Evolutionary conservation across 805 yeast genomes (phyloP).

Genomic region (Pichia cephalocereana): DNA sequence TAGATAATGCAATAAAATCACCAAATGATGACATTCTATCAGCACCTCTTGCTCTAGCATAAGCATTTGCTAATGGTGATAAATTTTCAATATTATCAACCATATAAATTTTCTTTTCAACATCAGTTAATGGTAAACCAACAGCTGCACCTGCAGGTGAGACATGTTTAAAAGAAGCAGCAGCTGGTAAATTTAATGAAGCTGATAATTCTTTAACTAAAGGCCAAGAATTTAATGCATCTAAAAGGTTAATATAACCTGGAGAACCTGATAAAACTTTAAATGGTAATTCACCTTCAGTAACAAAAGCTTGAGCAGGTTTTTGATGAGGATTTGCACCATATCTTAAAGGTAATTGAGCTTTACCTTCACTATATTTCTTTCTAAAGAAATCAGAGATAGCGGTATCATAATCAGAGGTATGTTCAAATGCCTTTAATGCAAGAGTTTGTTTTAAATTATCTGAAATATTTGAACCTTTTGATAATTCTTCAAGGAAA

Average conservation of each 20-base stretch:
- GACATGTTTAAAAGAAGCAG: conserved; percentile 97
- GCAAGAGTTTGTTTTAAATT: conserved; percentile 78
- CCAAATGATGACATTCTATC: conserved; percentile 99
- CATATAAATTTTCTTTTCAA: conserved; percentile 91
- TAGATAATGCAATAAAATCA: conserved; percentile 94
- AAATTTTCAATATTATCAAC: conserved; percentile 90
- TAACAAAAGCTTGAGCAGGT: conserved; percentile 95
- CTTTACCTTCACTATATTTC: conserved; percentile 81
- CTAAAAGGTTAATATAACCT: conserved; percentile 93
- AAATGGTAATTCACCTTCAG: conserved; percentile 85
- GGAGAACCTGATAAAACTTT: conserved; percentile 92
- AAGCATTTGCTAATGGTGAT: conserved; percentile 95
- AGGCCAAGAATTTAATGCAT: conserved; percentile 98
- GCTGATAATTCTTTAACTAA: conserved; percentile 94
- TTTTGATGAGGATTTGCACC: conserved; percentile 99
- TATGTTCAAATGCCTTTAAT: conserved; percentile 94
- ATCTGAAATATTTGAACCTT: conserved; percentile 55
- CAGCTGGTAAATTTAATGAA: conserved; percentile 92
- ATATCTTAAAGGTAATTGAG: conserved; percentile 92
- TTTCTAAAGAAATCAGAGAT: conserved; percentile 96
- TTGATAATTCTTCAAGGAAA: conserved; percentile 68
- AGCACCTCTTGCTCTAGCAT: conserved; percentile 99
- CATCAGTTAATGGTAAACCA: conserved; percentile 83
- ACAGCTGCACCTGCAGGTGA: conserved; percentile 99
- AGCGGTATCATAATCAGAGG: conserved; percentile 94